phyloP scores from a whole-genome alignment of 2,329 filamentous ascomycete genomes.

The Cordyceps fumosorosea region DNA sequence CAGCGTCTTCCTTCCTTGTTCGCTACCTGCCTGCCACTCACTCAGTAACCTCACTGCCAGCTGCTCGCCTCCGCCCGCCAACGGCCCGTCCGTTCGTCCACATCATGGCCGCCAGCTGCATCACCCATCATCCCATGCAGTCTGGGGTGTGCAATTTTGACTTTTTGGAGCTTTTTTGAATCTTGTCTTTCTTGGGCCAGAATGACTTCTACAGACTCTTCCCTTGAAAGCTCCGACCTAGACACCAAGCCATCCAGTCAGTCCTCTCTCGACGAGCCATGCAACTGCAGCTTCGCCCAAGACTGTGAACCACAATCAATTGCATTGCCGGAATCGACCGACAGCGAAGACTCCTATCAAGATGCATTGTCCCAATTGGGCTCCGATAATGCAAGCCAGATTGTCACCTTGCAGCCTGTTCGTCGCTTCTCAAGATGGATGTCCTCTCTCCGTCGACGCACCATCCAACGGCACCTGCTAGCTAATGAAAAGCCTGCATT shows the following conservation, averaged over 20 bases:
- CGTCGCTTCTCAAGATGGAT: constrained; percentile 53
- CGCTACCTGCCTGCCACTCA: background rate
- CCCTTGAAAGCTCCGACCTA: background rate
- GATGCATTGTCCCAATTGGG: constrained; percentile 2
- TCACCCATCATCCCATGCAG: background rate
- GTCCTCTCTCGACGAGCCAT: constrained; percentile 5
- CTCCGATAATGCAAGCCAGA: constrained; percentile 3
- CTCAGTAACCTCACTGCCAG: background rate
- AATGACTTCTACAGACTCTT: constrained; percentile 11
- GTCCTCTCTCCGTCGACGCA: constrained; percentile 58
- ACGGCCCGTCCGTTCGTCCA: background rate
- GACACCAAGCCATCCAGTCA: background rate
- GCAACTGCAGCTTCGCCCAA: background rate
- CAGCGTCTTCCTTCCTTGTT: background rate
- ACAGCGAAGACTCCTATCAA: constrained; percentile 2
- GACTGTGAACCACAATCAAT: background rate
- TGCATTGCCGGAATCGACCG: constrained; percentile 4
- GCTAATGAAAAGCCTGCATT: background rate
- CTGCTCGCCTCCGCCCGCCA: background rate
- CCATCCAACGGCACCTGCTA: constrained; percentile 29
- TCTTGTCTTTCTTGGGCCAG: constrained; percentile 7
- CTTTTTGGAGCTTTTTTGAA: constrained; percentile 11
- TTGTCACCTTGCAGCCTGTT: background rate
- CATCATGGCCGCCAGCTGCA: background rate
- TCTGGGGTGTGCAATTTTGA: constrained; percentile 8